These are phyloP conservation scores for Plantago major DNA, from an alignment of 257 asterid genomes.

Conservation along the genomic window DNA sequence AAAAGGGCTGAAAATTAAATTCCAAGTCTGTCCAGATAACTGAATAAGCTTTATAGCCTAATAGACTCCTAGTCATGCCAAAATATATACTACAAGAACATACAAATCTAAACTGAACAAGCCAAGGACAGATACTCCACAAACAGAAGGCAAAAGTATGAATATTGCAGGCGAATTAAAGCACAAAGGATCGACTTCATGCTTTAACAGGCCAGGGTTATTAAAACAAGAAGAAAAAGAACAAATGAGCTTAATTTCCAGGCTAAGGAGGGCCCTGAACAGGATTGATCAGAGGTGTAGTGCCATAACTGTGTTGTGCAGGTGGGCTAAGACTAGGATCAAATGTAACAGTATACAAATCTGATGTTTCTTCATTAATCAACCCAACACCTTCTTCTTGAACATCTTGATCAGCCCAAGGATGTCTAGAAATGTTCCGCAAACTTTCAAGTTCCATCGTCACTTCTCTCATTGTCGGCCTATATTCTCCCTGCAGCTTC, in stretches of 20 bases:
- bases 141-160: too few relatives aligned
- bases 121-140: too few relatives aligned
- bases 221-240: background rate
- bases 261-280: constrained; percentile 2
- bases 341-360: background rate
- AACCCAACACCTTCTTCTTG: background rate
- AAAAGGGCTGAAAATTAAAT: too few relatives aligned
- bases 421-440: background rate
- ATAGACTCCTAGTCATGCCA: too few relatives aligned
- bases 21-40: too few relatives aligned
- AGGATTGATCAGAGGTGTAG: background rate
- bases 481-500: constrained; percentile 14
- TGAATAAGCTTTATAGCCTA: too few relatives aligned
- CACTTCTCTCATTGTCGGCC: constrained; percentile 54
- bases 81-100: too few relatives aligned
- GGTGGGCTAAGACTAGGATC: background rate
- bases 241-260: too few relatives aligned
- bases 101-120: too few relatives aligned
- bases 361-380: background rate
- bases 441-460: constrained; percentile 37
- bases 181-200: too few relatives aligned
- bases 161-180: too few relatives aligned
- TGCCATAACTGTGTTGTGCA: background rate
- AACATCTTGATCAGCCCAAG: background rate
- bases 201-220: too few relatives aligned